Conservation (phyloP, 2,329 filamentous ascomycete species). For the Sporothrix curviconia region DNA sequence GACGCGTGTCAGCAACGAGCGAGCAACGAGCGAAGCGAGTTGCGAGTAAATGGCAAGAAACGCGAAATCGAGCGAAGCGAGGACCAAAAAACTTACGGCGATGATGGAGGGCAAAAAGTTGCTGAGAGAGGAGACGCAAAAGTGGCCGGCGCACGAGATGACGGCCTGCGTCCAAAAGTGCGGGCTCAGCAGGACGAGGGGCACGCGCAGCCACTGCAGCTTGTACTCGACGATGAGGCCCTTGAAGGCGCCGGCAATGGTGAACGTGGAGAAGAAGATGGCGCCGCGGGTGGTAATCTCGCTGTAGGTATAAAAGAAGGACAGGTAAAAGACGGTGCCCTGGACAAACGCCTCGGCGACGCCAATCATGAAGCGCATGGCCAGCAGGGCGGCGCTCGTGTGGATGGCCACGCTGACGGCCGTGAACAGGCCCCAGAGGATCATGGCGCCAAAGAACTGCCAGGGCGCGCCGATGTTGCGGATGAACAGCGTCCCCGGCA, state of each 20-base stretch:
- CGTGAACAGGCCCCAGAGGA: conserved; percentile 19
- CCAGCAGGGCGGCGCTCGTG: not conserved
- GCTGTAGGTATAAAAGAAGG: conserved; percentile 31
- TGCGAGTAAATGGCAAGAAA: not conserved
- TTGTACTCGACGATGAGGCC: conserved; percentile 31
- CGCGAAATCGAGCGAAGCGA: not conserved
- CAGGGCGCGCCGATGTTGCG: conserved; percentile 29
- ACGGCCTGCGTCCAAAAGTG: conserved; percentile 10
- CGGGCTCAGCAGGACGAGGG: conserved; percentile 17
- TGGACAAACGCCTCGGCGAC: conserved; percentile 36
- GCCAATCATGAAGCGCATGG: conserved; percentile 19
- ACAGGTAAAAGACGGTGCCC: conserved; percentile 24
- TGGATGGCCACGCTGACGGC: conserved; percentile 21
- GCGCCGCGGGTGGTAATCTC: conserved; percentile 23
- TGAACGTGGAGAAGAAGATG: conserved; percentile 36
- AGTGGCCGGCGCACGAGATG: conserved; percentile 27
- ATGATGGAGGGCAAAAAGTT: conserved; percentile 31
- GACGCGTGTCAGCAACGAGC: not conserved
- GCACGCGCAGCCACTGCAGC: not conserved
- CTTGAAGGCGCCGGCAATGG: conserved; percentile 35
- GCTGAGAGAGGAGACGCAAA: conserved; percentile 30
- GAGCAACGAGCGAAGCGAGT: not conserved
- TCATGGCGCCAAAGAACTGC: conserved; percentile 22
- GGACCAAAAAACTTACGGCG: not conserved
- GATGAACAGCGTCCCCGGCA: conserved; percentile 27